These are phyloP conservation scores for Colletotrichum lini DNA, from an alignment of 2,329 filamentous ascomycete genomes.

Conservation along the genomic window DNA sequence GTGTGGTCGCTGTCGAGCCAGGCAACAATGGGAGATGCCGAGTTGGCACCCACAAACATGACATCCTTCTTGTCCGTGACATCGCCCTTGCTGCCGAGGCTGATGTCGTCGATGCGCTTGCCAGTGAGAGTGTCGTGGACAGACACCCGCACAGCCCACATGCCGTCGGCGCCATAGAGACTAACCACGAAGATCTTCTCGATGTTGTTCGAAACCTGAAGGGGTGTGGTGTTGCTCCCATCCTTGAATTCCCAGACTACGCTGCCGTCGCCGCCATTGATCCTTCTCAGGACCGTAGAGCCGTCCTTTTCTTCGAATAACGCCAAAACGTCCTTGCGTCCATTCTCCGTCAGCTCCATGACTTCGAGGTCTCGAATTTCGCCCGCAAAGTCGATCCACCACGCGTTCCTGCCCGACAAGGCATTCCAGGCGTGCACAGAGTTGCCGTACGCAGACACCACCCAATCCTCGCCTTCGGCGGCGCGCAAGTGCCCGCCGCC, in stretches of 20 bases:
- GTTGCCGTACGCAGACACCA: constrained; percentile 80
- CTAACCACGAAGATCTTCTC: constrained; percentile 83
- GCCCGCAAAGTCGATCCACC: constrained; percentile 76
- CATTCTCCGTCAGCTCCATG: constrained; percentile 76
- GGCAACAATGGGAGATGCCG: constrained; percentile 79
- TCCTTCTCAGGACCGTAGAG: constrained; percentile 74
- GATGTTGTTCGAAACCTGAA: constrained; percentile 81
- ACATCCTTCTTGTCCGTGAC: constrained; percentile 75
- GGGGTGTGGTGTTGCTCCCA: constrained; percentile 76
- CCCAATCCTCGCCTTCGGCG: constrained; percentile 83
- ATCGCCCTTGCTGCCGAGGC: constrained; percentile 81
- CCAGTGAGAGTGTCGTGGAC: constrained; percentile 82
- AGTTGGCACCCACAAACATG: constrained; percentile 82
- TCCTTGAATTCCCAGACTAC: constrained; percentile 86
- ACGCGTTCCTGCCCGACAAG: constrained; percentile 82
- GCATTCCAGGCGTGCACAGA: constrained; percentile 88
- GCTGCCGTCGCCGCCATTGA: constrained; percentile 80
- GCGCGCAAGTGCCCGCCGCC: constrained; percentile 73
- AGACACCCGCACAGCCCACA: constrained; percentile 83
- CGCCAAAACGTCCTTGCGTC: constrained; percentile 79
- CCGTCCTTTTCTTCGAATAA: constrained; percentile 73
- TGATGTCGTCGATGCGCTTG: constrained; percentile 78
- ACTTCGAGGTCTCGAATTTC: constrained; percentile 81
- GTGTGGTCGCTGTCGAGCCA: constrained; percentile 77
- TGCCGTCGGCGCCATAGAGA: constrained; percentile 77